Evolutionary conservation across 2,329 filamentous ascomycete species (phyloP), one percentile per base, ranked within the genome.

Genomic region (Penicillium sp.): DNA sequence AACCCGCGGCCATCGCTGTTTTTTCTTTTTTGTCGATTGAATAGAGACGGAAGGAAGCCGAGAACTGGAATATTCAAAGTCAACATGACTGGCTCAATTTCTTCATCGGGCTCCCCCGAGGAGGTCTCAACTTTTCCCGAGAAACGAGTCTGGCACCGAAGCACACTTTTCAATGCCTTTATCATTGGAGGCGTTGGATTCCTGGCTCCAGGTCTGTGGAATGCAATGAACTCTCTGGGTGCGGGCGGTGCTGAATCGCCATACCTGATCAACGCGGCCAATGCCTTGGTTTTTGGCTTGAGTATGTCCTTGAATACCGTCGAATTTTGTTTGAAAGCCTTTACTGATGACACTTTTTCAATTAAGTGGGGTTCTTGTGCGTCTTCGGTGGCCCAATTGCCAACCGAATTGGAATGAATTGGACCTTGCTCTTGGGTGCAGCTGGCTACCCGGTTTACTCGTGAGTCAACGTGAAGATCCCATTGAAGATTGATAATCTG

Each of bases 111-210:
- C 30, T 60, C 61, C n/a, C 56, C 64, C 54, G 56, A 63, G 26
- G 47, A 61, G 40, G 24, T 38, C 12, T 15, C 64, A 7, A 38
- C 28, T 33, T 33, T 51, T 19, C 10, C 55, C 42, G 2, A 19
- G 30, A 26, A 58, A 55, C 63, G 66, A 30, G 38, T 61, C 45
- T 86, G 84, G 83, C 83, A 85, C 64, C 81, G 78, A 56, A 79
- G 78, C 1, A 84, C 82, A 0, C 76, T 86, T 1, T 85, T 84
- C 76, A 84, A 86, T 68, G 83, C 83, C 42, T 81, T 81, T 53
- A 76, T 86, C 17, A 84, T 85, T 50, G 84, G 84, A 13, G 78
- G 76, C 15, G 83, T 85, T 0, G 84, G 82, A 1, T 85, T 85
- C 65, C 74, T 83, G 28, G 73, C 73, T 6, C 73, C 73, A 0